Base-by-base conservation (phyloP, 495 filamentous ascomycete species). In the Podospora pseudopauciseta region DNA sequence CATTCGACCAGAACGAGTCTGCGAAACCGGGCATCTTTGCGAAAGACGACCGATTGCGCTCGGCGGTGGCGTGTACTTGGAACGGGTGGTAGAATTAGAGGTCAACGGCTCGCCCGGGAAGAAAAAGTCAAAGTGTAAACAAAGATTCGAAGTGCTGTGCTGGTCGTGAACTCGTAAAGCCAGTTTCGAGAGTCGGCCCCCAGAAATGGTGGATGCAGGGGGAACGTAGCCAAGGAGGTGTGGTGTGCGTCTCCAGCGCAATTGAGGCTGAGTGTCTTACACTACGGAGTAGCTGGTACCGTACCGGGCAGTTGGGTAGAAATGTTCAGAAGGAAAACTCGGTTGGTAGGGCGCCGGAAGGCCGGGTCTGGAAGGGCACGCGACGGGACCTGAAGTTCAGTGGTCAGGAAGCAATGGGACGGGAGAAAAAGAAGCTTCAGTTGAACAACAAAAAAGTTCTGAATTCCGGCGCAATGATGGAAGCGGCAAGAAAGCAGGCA, bases 1-100 rank as follows among this genome's bases (percentile, higher is more conserved):
- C 94, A 72, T 87, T 87, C 67, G 93, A 94, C 94, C 94, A 97
- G 80, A 97, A 97, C 5, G 93, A 96, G 81, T 94, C 92, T 69
- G 92, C 88, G 80, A 97, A 97, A 55, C 90, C 87, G 70, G 91
- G 90, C 92, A 94, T 94, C 68, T 75, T 79, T 66, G 64, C 56
- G 15, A 19, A 56, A 63, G 63, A 67, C 39, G 39, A 58, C 60
- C 68, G 64, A 65, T 71, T 62, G 68, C 60, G 55, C 59, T 53
- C 65, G 18, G 68, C 65, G 18, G 67, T 58, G 55, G n/a, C 6
- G 55, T 20, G 55, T 49, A 49, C 9, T 49, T 18, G 39, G 39
- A 49, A 18, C 0, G 39, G 39, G 9, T 16, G 2, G 39, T 49
- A 49, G 39, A 49, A 19, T 59, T 57, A 7, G 65, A 53, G 23